Evolutionary conservation across 371 early-diverging fungal species (phyloP).

Genomic region (Chytridium lagenaria): DNA sequence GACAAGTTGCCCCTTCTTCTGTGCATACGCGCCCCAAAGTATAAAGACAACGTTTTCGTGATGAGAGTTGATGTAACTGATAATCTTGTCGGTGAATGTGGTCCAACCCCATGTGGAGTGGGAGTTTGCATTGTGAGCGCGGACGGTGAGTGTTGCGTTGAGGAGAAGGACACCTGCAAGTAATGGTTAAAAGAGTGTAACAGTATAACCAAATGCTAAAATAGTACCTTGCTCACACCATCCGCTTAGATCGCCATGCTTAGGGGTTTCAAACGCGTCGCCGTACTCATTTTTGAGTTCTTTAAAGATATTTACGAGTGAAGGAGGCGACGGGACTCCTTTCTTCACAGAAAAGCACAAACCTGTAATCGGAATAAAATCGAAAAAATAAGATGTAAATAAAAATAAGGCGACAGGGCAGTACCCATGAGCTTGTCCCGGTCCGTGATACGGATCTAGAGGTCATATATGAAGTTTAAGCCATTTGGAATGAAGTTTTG

Average conservation of each 20-base stretch:
- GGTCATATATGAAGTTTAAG: neutral
- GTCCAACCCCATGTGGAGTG: conserved; percentile 95
- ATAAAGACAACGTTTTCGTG: conserved; percentile 85
- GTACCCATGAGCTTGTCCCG: conserved; percentile 85
- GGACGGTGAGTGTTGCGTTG: conserved; percentile 94
- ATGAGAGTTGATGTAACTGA: conserved; percentile 72
- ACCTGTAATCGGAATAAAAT: conserved; percentile 37
- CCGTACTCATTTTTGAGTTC: conserved; percentile 70
- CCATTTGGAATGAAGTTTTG: neutral
- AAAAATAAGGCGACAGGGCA: conserved; percentile 8
- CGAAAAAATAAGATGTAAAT: neutral
- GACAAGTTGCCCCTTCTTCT: conserved; percentile 68
- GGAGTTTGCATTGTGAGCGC: conserved; percentile 79
- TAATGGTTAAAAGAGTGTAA: neutral
- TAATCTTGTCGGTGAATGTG: conserved; percentile 86
- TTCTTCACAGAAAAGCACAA: conserved; percentile 82
- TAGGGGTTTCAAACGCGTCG: conserved; percentile 39
- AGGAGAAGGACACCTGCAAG: conserved; percentile 95
- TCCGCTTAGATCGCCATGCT: conserved; percentile 42
- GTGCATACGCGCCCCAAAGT: conserved; percentile 96
- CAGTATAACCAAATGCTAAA: neutral
- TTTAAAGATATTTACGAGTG: conserved; percentile 92
- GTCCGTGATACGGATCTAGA: conserved; percentile 95
- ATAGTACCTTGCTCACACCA: conserved; percentile 83
- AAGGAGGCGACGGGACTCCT: conserved; percentile 83